phyloP scores from a whole-genome alignment of 306 rosid genomes.

The Ceratonia siliqua region DNA sequence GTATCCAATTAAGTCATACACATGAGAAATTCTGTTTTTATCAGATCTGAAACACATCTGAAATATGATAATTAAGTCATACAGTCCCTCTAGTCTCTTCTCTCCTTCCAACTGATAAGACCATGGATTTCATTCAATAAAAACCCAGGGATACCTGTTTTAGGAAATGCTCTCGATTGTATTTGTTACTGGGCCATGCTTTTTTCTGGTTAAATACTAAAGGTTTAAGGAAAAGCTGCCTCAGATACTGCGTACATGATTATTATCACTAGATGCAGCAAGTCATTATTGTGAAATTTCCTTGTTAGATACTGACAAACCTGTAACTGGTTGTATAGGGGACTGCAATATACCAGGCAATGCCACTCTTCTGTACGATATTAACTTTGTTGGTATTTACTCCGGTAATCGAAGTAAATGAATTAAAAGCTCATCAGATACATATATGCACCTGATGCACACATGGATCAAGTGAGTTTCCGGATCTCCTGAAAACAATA shows the following conservation, averaged over 20 bases:
- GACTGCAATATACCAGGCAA: conserved; percentile 95
- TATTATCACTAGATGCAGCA: not conserved
- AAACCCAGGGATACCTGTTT: not conserved
- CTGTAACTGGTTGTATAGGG: conserved; percentile 53
- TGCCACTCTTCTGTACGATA: conserved; percentile 87
- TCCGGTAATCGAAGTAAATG: conserved; percentile 72
- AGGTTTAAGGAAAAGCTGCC: conserved; percentile 1
- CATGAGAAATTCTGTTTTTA: not conserved
- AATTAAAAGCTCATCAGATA: conserved; percentile 27
- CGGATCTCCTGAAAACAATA: conserved; percentile 16
- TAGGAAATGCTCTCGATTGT: not conserved
- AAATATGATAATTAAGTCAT: conserved; percentile 11
- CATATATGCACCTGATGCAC: conserved; percentile 25
- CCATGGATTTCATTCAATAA: not conserved
- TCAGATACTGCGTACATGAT: conserved; percentile 1
- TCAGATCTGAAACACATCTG: not conserved
- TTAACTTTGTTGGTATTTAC: conserved; percentile 72
- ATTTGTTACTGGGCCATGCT: conserved; percentile 3
- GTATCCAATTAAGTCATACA: conserved; percentile 22
- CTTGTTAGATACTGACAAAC: conserved; percentile 34
- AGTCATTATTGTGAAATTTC: conserved; percentile 12
- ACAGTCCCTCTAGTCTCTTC: not conserved
- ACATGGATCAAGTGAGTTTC: conserved; percentile 47
- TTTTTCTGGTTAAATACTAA: conserved; percentile 20
- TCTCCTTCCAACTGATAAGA: not conserved